Evolutionary conservation across 164 flowering plant species (phyloP).

Genomic region (Annona squamosa): DNA sequence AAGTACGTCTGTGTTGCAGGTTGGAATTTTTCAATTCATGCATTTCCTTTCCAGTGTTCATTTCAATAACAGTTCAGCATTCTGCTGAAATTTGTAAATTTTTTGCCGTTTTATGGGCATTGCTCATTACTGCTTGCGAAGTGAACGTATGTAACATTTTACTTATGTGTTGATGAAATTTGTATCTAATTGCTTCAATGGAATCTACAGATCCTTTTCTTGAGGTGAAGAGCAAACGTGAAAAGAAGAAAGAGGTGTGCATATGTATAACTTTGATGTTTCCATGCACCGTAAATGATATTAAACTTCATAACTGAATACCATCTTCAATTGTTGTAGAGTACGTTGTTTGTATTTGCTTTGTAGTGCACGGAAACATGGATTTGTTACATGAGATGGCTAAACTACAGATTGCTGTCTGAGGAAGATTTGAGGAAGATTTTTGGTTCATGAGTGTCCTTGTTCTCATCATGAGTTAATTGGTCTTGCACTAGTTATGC

Average conservation of each 20-base stretch:
- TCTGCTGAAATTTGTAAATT: too few species aligned
- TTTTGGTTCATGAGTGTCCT: background rate
- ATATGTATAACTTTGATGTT: background rate
- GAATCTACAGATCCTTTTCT: constrained; percentile 76
- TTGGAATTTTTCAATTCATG: background rate
- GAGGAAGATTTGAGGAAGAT: background rate
- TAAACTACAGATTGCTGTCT: too few species aligned
- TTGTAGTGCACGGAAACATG: background rate
- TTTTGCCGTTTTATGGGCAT: background rate
- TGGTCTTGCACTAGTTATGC: background rate
- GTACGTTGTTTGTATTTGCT: background rate
- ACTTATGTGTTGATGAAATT: background rate
- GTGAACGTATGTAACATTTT: background rate
- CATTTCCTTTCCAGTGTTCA: background rate
- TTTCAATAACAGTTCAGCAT: background rate
- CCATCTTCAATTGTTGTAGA: background rate
- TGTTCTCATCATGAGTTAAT: background rate
- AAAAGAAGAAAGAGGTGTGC: constrained; percentile 93
- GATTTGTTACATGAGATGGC: background rate
- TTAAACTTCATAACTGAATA: background rate
- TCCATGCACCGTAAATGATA: background rate
- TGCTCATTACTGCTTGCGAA: background rate
- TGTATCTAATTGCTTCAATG: constrained; percentile 9
- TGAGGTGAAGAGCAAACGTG: constrained; percentile 97
- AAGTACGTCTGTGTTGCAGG: background rate